These are phyloP conservation scores for Erigeron canadensis DNA, from an alignment of 129 eudicot species.

Conservation along the genomic window DNA sequence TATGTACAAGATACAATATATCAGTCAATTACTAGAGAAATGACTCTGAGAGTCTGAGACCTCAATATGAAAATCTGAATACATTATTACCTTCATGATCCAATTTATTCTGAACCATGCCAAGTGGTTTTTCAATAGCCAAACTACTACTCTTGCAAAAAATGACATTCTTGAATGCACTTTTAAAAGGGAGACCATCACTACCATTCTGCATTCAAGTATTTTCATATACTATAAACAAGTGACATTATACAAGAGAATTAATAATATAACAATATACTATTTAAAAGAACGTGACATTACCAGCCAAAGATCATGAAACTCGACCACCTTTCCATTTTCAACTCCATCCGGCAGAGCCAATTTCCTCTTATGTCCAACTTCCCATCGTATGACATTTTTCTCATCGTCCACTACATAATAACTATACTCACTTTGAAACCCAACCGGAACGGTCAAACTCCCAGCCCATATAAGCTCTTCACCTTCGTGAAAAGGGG, in stretches of 20 bases:
- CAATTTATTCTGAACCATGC: conserved; percentile 44
- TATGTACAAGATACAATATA: conserved; percentile 5
- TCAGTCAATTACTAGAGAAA: neutral
- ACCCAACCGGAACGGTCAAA: conserved; percentile 57
- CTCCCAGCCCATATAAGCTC: conserved; percentile 90
- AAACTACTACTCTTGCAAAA: conserved; percentile 61
- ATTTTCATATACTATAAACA: neutral
- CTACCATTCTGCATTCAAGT: conserved; percentile 66
- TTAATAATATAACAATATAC: neutral
- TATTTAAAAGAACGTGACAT: neutral
- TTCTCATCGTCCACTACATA: conserved; percentile 82
- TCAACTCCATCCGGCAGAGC: conserved; percentile 56
- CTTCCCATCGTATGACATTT: conserved; percentile 70
- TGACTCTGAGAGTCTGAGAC: neutral
- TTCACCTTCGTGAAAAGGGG: conserved; percentile 74
- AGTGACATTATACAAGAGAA: conserved; percentile 6
- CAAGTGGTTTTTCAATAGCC: conserved; percentile 53
- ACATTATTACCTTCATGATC: conserved; percentile 48
- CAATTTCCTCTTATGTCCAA: conserved; percentile 76
- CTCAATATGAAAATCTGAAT: neutral
- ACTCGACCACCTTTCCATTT: conserved; percentile 62
- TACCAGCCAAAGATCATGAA: conserved; percentile 99
- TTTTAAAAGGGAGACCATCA: conserved; percentile 75
- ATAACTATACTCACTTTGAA: conserved; percentile 70
- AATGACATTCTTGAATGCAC: conserved; percentile 90